Evolutionary conservation across 495 filamentous ascomycete genomes (phyloP).

Genomic region (Podospora bellae-mahoneyi): DNA sequence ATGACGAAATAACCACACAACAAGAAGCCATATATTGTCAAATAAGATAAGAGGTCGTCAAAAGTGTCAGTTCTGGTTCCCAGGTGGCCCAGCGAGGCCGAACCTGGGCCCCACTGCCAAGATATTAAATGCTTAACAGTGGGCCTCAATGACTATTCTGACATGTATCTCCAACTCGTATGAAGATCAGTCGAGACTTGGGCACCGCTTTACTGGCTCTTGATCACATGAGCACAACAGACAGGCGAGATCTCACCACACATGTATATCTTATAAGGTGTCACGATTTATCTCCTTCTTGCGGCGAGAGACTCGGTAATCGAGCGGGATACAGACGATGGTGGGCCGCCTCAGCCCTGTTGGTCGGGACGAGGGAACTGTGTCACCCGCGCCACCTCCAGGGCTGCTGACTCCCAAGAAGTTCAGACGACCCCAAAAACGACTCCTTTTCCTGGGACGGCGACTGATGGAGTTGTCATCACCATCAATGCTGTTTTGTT

Average conservation of each 20-base stretch:
- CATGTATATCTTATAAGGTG: background rate
- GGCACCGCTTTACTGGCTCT: background rate
- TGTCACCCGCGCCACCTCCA: background rate
- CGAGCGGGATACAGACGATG: background rate
- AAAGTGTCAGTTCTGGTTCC: too few species aligned
- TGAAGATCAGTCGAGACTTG: background rate
- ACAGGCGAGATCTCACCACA: slow-evolving; percentile 1
- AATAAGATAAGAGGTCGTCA: too few species aligned
- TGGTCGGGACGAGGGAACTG: slow-evolving; percentile 3
- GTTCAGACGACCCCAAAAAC: background rate
- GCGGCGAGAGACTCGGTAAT: slow-evolving; percentile 1
- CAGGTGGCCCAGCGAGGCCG: too few species aligned
- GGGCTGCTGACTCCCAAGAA: background rate
- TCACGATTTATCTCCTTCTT: background rate
- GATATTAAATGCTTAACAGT: too few species aligned
- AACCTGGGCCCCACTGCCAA: too few species aligned
- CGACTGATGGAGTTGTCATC: background rate
- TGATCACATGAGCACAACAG: background rate
- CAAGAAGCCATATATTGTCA: background rate
- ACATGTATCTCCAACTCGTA: background rate
- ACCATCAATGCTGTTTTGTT: background rate
- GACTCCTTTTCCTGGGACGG: background rate
- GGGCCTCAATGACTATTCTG: too few species aligned
- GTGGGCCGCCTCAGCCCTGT: slow-evolving; percentile 1
- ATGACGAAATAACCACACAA: background rate